phyloP scores from a whole-genome alignment of 2,329 filamentous ascomycete species.

The Pestalotiopsis sp. region DNA sequence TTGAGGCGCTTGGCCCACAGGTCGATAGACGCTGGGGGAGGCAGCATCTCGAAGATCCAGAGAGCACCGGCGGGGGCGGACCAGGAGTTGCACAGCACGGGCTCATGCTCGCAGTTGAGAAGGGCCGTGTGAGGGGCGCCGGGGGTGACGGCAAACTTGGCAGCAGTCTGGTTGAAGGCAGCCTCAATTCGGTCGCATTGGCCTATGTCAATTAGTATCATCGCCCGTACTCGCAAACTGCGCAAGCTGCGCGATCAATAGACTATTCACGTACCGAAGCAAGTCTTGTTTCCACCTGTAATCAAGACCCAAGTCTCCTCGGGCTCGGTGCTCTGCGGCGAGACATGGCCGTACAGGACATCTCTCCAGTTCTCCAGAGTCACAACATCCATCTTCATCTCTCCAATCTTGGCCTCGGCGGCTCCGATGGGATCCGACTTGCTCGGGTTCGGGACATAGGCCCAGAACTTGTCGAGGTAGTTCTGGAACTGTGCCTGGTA shows the following conservation, averaged over 20 bases:
- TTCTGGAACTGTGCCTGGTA: conserved; percentile 65
- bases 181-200: conserved; percentile 64
- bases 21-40: conserved; percentile 62
- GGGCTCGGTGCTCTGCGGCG: conserved; percentile 58
- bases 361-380: conserved; percentile 72
- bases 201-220: conserved; percentile 42
- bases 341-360: conserved; percentile 62
- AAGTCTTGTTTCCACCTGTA: conserved; percentile 77
- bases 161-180: conserved; percentile 66
- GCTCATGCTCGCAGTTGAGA: conserved; percentile 74
- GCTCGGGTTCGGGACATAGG: conserved; percentile 51
- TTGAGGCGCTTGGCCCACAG: conserved; percentile 68
- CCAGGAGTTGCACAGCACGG: conserved; percentile 75
- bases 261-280: conserved; percentile 53
- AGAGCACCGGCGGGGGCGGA: conserved; percentile 63
- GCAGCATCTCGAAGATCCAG: conserved; percentile 68
- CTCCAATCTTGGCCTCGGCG: conserved; percentile 50
- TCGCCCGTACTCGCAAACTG: background rate
- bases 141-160: conserved; percentile 60
- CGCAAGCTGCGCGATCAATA: background rate
- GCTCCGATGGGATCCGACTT: conserved; percentile 41
- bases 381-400: conserved; percentile 54
- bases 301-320: conserved; percentile 77
- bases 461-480: conserved; percentile 56
- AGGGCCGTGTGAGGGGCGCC: conserved; percentile 66